A percentile compares a stretch with the other conserved stretches of the same genome.
phyloP scores from a whole-genome alignment of 169 alveolate genomes.

The Amoebophrya sp. region DNA sequence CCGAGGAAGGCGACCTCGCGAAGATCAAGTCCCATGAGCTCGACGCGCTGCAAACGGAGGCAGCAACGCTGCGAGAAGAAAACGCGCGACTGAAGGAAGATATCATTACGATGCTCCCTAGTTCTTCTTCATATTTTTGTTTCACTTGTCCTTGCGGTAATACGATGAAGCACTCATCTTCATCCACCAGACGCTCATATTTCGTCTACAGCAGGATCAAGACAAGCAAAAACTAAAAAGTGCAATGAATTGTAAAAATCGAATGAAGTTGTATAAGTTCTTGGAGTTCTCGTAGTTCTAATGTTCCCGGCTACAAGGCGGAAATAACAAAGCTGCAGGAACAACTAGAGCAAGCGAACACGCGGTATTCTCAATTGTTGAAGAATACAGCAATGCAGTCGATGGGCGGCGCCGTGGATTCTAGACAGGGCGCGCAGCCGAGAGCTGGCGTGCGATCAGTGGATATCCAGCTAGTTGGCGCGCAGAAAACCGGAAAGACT shows the following conservation, averaged over 20 bases:
- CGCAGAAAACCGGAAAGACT: not conserved
- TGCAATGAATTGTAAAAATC: no score
- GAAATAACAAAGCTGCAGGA: not conserved
- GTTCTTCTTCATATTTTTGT: no score
- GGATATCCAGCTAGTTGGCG: not conserved
- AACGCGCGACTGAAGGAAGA: not conserved
- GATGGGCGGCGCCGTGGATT: not conserved
- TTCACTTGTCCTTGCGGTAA: no score
- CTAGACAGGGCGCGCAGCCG: not conserved
- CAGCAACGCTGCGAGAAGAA: not conserved
- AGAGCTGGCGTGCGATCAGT: not conserved
- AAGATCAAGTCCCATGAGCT: not conserved
- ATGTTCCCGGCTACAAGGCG: no score
- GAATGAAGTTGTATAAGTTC: no score
- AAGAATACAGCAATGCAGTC: slow-evolving; percentile 14
- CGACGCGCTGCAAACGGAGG: not conserved
- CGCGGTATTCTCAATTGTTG: not conserved
- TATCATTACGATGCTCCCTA: not conserved
- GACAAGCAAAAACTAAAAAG: no score
- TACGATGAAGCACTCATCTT: no score
- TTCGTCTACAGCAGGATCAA: no score
- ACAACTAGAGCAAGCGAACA: not conserved
- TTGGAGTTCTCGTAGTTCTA: no score
- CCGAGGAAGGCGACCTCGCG: not conserved
- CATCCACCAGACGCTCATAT: no score